phyloP scores from a whole-genome alignment of 148 eudicot genomes.

The Rhododendron williamsianum region DNA sequence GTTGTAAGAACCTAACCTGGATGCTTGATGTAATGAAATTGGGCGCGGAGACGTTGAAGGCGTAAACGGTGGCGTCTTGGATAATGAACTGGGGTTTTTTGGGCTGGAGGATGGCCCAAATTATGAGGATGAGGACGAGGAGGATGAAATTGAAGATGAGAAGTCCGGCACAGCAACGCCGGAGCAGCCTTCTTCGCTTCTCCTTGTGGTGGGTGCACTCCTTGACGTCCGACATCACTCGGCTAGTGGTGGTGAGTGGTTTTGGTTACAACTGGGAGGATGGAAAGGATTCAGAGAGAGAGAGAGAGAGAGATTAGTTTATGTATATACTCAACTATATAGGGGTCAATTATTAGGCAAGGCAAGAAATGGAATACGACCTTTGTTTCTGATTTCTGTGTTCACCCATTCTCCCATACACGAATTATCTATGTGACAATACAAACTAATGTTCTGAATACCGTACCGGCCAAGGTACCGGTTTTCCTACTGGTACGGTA shows the following conservation, averaged over 20 bases:
- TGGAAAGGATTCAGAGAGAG: not conserved
- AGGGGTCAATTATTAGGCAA: too few relatives aligned
- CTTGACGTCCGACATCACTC: slow-evolving; percentile 17
- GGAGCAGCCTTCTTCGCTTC: slow-evolving; percentile 22
- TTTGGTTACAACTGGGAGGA: not conserved
- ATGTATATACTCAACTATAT: too few relatives aligned
- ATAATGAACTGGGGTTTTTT: slow-evolving; percentile 51
- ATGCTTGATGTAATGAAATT: slow-evolving; percentile 29
- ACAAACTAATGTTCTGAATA: too few relatives aligned
- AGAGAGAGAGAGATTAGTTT: not conserved
- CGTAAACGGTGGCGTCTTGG: slow-evolving; percentile 65
- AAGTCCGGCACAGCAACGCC: slow-evolving; percentile 18
- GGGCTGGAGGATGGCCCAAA: slow-evolving; percentile 60
- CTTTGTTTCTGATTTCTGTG: too few relatives aligned
- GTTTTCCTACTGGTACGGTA: too few relatives aligned
- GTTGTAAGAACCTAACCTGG: not conserved
- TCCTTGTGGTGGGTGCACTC: slow-evolving; percentile 52
- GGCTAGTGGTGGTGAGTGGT: slow-evolving; percentile 2
- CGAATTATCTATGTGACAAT: not conserved
- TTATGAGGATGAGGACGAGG: slow-evolving; percentile 39
- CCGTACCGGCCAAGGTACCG: too few relatives aligned
- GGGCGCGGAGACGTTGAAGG: slow-evolving; percentile 54
- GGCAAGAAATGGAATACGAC: not conserved
- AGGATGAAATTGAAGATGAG: slow-evolving; percentile 26
- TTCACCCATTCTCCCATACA: not conserved